These are phyloP conservation scores for Lachancea dasiensis DNA, from an alignment of 805 yeast genomes.

Conservation along the genomic window DNA sequence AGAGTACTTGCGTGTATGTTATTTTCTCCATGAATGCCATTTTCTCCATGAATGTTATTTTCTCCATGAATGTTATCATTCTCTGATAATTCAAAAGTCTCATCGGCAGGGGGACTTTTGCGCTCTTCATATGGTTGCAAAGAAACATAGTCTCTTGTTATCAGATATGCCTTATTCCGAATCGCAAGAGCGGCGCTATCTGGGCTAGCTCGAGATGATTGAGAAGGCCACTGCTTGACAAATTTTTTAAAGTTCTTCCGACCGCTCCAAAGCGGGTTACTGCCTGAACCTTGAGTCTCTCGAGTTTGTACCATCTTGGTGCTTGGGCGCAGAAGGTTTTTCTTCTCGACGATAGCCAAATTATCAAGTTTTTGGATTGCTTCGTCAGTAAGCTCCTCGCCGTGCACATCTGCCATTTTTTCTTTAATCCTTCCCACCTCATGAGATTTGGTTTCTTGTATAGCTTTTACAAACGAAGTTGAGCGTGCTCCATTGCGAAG, in stretches of 20 bases:
- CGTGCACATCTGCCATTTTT: conserved; percentile 22
- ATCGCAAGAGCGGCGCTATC: conserved; percentile 9
- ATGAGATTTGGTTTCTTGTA: conserved; percentile 27
- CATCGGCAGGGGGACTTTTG: background rate
- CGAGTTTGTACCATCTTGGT: conserved; percentile 3
- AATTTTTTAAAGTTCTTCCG: conserved; percentile 39
- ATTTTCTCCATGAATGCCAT: too few species aligned
- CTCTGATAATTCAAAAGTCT: too few species aligned
- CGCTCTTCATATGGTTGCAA: conserved; percentile 10
- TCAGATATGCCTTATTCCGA: conserved; percentile 21
- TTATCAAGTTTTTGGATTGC: conserved; percentile 30
- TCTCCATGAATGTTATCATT: too few species aligned
- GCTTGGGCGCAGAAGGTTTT: conserved; percentile 1
- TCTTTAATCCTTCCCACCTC: conserved; percentile 27
- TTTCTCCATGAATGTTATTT: too few species aligned
- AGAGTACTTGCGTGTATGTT: too few species aligned
- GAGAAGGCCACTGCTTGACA: conserved; percentile 28
- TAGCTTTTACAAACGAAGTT: conserved; percentile 27
- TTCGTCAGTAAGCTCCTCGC: conserved; percentile 26
- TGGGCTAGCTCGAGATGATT: conserved; percentile 1
- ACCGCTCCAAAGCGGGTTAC: conserved; percentile 23
- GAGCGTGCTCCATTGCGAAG: conserved; percentile 2
- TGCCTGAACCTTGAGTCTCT: background rate
- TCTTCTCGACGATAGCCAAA: conserved; percentile 21
- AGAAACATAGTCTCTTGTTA: conserved; percentile 33